A percentile compares a stretch with the other conserved stretches of the same genome.
Evolutionary conservation across 306 rosid genomes (phyloP).

Genomic region (Cyclanthera cordifolia): DNA sequence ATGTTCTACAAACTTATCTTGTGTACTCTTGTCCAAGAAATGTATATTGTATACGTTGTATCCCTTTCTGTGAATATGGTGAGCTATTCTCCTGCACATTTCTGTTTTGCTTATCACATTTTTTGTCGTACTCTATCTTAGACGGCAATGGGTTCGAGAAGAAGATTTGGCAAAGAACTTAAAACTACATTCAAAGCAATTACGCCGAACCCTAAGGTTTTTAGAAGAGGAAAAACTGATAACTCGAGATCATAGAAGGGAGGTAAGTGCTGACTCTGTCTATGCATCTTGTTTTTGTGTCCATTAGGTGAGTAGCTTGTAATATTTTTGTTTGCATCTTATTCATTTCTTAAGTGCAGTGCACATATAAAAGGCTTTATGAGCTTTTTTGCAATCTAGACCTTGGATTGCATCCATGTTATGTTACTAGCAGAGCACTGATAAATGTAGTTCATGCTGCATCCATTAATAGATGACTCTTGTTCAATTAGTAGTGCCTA

Average conservation of each 20-base stretch:
- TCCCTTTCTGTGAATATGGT: not conserved
- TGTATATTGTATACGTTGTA: not conserved
- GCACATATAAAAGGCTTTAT: not conserved
- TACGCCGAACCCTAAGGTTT: slow-evolving; percentile 67
- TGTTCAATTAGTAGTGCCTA: not conserved
- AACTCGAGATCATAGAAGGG: slow-evolving; percentile 80
- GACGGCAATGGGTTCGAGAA: slow-evolving; percentile 96
- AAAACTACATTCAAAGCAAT: slow-evolving; percentile 78
- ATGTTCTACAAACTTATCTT: not conserved
- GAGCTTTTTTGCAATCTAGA: not conserved
- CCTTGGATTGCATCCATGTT: not conserved
- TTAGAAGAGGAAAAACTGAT: slow-evolving; percentile 92
- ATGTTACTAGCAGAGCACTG: not conserved
- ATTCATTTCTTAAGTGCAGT: not conserved
- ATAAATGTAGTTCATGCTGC: not conserved
- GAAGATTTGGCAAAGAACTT: slow-evolving; percentile 97
- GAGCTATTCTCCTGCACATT: slow-evolving; percentile 7
- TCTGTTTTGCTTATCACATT: slow-evolving; percentile 4
- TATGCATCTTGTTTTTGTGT: slow-evolving; percentile 5
- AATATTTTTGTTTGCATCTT: not conserved
- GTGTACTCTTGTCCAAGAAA: not conserved
- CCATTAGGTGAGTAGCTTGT: slow-evolving; percentile 10
- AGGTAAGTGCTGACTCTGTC: slow-evolving; percentile 38
- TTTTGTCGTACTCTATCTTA: slow-evolving; percentile 14
- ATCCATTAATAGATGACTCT: not conserved